Evolutionary conservation across 2,329 filamentous ascomycete species (phyloP).

Genomic region (Corniculantispora saksenae): DNA sequence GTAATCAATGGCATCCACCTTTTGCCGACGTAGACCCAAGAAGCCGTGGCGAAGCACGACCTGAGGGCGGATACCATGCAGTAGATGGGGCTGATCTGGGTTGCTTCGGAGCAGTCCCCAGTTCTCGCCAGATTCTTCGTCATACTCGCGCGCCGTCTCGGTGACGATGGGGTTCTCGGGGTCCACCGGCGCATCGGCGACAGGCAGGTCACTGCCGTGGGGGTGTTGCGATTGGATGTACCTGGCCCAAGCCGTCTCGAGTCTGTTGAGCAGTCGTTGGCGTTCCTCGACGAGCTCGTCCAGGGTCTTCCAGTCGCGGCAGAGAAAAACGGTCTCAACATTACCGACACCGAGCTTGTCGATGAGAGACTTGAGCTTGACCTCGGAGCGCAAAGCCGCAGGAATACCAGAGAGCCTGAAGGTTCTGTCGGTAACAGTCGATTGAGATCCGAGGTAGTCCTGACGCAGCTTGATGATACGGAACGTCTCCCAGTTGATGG

Average conservation of each 20-base stretch:
- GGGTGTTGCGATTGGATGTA: conserved; percentile 44
- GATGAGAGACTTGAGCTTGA: conserved; percentile 80
- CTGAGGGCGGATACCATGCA: conserved; percentile 60
- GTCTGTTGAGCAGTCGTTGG: conserved; percentile 62
- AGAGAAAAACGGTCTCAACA: conserved; percentile 84
- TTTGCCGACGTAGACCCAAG: conserved; percentile 68
- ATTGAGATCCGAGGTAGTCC: conserved; percentile 88
- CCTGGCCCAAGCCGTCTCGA: conserved; percentile 83
- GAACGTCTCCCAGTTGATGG: conserved; percentile 80
- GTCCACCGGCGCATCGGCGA: neutral
- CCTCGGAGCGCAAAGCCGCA: conserved; percentile 72
- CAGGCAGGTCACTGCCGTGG: conserved; percentile 1
- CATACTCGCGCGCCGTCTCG: conserved; percentile 25
- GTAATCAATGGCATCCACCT: conserved; percentile 89
- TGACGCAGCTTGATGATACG: conserved; percentile 84
- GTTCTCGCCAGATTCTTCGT: conserved; percentile 55
- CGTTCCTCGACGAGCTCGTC: conserved; percentile 74
- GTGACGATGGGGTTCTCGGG: neutral
- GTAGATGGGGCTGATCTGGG: conserved; percentile 30
- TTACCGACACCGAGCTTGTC: conserved; percentile 87
- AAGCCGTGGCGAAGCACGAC: conserved; percentile 78
- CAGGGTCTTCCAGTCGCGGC: conserved; percentile 80
- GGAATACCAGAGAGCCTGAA: conserved; percentile 91
- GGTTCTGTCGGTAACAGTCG: conserved; percentile 92
- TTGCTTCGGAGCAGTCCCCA: conserved; percentile 59